Conservation (phyloP, 495 filamentous ascomycete genomes). For the Daldinia caldariorum region DNA sequence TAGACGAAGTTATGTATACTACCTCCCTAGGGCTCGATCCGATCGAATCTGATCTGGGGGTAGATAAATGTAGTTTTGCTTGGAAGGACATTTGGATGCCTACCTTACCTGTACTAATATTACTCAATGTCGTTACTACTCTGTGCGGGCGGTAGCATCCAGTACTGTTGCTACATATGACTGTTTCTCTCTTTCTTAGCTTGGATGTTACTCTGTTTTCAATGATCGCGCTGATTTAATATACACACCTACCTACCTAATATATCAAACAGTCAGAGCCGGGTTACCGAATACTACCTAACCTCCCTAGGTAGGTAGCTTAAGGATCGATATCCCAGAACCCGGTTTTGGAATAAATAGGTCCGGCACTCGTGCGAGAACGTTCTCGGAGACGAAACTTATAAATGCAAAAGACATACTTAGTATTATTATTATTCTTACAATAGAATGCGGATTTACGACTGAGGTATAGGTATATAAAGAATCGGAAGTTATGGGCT, state of each 20-base stretch:
- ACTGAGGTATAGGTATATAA: background rate
- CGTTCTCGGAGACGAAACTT: background rate
- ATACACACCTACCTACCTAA: background rate
- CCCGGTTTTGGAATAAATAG: background rate
- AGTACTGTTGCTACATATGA: too few relatives aligned
- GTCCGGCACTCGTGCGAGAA: background rate
- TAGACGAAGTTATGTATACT: background rate
- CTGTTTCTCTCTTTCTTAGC: too few relatives aligned
- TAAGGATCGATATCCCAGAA: background rate
- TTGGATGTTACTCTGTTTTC: background rate
- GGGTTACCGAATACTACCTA: background rate
- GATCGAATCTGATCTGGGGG: background rate
- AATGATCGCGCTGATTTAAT: background rate
- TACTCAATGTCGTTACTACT: background rate
- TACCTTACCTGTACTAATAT: too few relatives aligned
- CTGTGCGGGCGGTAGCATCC: background rate
- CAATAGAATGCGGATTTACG: background rate
- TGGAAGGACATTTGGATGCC: background rate
- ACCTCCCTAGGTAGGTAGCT: background rate
- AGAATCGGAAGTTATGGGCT: background rate
- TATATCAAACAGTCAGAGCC: conserved; percentile 2
- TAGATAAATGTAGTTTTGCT: background rate
- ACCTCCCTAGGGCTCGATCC: background rate
- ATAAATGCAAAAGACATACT: background rate
- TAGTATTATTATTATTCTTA: background rate